Evolutionary conservation across 768 basidiomycete species (phyloP).

Genomic region (Mycena alexandri): DNA sequence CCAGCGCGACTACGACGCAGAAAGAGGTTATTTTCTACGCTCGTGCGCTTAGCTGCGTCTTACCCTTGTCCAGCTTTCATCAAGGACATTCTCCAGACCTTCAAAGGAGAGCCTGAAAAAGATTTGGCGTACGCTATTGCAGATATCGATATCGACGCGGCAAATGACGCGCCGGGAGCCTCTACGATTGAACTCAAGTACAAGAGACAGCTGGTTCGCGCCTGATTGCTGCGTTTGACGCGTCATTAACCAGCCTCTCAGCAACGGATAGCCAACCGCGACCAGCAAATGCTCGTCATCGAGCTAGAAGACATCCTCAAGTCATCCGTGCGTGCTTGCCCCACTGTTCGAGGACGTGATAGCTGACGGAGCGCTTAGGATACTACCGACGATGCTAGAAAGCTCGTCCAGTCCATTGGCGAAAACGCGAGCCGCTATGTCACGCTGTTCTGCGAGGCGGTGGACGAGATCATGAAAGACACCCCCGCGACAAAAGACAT

Average conservation of each 20-base stretch:
- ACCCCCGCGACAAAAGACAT: slow-evolving; percentile 92
- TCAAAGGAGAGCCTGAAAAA: slow-evolving; percentile 68
- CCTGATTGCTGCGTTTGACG: slow-evolving; percentile 43
- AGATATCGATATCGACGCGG: slow-evolving; percentile 75
- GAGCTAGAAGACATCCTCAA: slow-evolving; percentile 90
- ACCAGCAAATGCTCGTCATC: slow-evolving; percentile 89
- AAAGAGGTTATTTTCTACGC: slow-evolving; percentile 64
- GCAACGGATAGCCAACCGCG: slow-evolving; percentile 95
- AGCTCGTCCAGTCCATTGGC: slow-evolving; percentile 83
- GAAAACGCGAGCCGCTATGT: slow-evolving; percentile 93
- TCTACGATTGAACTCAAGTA: slow-evolving; percentile 74
- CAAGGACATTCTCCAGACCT: slow-evolving; percentile 76
- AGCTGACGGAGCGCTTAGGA: slow-evolving; percentile 58
- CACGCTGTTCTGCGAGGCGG: slow-evolving; percentile 87
- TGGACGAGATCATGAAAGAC: slow-evolving; percentile 81
- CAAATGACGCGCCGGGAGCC: slow-evolving; percentile 49
- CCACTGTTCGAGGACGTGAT: slow-evolving; percentile 7
- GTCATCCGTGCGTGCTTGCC: slow-evolving; percentile 55
- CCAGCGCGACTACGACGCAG: slow-evolving; percentile 75
- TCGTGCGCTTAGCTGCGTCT: slow-evolving; percentile 17
- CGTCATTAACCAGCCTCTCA: slow-evolving; percentile 51
- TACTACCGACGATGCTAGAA: slow-evolving; percentile 77
- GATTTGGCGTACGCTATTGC: slow-evolving; percentile 78
- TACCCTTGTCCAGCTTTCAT: slow-evolving; percentile 68
- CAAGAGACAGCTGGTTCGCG: slow-evolving; percentile 83